These are phyloP conservation scores for Rhodofomes roseus DNA, from an alignment of 1,284 basidiomycete species.

Conservation along the genomic window DNA sequence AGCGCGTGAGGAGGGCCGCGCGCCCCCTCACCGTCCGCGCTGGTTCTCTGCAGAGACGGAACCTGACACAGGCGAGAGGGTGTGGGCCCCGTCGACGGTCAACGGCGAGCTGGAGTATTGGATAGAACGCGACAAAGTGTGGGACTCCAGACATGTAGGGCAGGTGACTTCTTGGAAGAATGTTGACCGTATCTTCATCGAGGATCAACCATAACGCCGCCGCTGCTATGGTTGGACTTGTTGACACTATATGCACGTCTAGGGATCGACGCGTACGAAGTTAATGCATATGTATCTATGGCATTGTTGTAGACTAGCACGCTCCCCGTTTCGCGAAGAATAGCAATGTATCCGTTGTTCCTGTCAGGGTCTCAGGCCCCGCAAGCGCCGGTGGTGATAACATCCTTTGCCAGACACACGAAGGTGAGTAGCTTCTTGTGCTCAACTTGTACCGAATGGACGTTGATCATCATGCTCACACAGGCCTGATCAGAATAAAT, in stretches of 20 bases:
- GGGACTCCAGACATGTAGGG: slow-evolving; percentile 36
- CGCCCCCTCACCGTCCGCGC: slow-evolving; percentile 74
- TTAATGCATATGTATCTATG: background rate
- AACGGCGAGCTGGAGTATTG: slow-evolving; percentile 76
- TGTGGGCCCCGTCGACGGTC: slow-evolving; percentile 71
- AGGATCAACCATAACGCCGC: slow-evolving; percentile 38
- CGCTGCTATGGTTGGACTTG: too few relatives aligned
- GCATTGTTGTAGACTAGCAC: background rate
- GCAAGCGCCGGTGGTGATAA: too few relatives aligned
- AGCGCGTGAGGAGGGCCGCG: slow-evolving; percentile 73
- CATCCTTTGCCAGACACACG: too few relatives aligned
- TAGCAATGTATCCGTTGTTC: background rate
- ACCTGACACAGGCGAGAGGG: slow-evolving; percentile 80
- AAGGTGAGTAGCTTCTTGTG: too few relatives aligned
- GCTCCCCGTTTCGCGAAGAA: background rate
- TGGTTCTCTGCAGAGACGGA: slow-evolving; percentile 82
- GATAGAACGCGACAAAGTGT: slow-evolving; percentile 72
- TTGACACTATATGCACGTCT: background rate
- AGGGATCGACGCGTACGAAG: background rate
- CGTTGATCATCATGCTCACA: too few relatives aligned
- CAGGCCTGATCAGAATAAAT: too few relatives aligned
- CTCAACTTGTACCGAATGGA: too few relatives aligned
- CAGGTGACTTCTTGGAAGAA: slow-evolving; percentile 51
- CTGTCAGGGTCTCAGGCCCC: too few relatives aligned
- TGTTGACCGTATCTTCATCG: slow-evolving; percentile 81